Evolutionary conservation across 257 asterid genomes (phyloP).

Genomic region (Oldenlandia corymbosa): DNA sequence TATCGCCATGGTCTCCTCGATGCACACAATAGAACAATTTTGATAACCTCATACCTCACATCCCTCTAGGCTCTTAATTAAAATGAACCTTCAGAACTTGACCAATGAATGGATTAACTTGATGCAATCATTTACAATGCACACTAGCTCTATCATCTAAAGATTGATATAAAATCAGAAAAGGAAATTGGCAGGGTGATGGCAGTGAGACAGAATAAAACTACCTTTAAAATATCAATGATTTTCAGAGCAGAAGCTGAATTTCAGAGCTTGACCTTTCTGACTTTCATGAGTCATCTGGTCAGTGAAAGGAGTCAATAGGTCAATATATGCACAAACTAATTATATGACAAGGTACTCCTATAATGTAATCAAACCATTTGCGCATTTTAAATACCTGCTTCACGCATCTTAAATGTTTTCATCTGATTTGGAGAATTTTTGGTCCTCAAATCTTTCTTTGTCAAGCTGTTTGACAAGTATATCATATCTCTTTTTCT

Average conservation of each 20-base stretch:
- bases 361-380: background rate
- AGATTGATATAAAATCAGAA: background rate
- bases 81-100: too few relatives aligned
- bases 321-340: background rate
- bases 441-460: slow-evolving; percentile 84
- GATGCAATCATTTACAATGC: too few relatives aligned
- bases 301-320: background rate
- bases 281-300: slow-evolving; percentile 86
- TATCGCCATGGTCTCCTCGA: background rate
- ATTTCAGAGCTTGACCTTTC: slow-evolving; percentile 68
- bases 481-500: slow-evolving; percentile 84
- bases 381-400: slow-evolving; percentile 37
- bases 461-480: slow-evolving; percentile 93
- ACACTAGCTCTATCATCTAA: too few relatives aligned
- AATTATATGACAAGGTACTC: background rate
- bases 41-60: too few relatives aligned
- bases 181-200: too few relatives aligned
- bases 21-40: too few relatives aligned
- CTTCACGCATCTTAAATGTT: slow-evolving; percentile 80
- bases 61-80: too few relatives aligned
- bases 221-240: slow-evolving; percentile 74
- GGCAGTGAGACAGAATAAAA: background rate
- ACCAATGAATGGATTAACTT: too few relatives aligned
- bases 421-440: slow-evolving; percentile 92
- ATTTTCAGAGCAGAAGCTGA: slow-evolving; percentile 75